These are phyloP conservation scores for Eutrema japonicum DNA, from an alignment of 345 rosid species.

Conservation along the genomic window DNA sequence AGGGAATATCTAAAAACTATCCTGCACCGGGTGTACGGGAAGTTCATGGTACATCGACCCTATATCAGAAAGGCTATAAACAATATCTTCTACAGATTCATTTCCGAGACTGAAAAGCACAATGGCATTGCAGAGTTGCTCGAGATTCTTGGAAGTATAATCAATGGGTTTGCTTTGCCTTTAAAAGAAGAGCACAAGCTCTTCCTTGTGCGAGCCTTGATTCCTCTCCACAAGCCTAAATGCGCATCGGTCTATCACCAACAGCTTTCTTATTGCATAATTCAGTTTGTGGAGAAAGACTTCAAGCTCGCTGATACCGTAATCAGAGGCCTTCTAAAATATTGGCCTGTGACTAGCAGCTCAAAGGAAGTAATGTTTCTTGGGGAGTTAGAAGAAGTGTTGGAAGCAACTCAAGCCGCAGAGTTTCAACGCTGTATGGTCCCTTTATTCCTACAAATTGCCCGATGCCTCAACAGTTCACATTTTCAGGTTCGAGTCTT, in stretches of 20 bases:
- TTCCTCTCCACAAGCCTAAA: constrained; percentile 88
- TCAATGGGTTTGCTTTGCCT: constrained; percentile 86
- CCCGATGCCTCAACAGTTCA: constrained; percentile 76
- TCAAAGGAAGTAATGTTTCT: constrained; percentile 90
- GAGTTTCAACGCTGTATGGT: constrained; percentile 94
- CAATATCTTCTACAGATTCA: constrained; percentile 76
- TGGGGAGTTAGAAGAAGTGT: constrained; percentile 84
- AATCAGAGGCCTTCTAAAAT: constrained; percentile 73
- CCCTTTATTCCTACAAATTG: constrained; percentile 67
- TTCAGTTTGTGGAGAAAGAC: constrained; percentile 89
- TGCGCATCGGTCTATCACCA: constrained; percentile 75
- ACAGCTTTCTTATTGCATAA: constrained; percentile 81
- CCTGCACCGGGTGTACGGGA: constrained; percentile 80
- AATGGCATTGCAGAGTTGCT: constrained; percentile 80
- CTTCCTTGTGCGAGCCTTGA: constrained; percentile 78
- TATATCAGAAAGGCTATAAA: constrained; percentile 83
- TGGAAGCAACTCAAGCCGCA: constrained; percentile 83
- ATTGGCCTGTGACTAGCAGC: constrained; percentile 90
- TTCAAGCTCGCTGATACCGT: constrained; percentile 85
- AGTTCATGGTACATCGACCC: constrained; percentile 92
- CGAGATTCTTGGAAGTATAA: constrained; percentile 89
- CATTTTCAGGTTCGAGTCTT: constrained; percentile 72
- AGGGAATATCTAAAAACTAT: constrained; percentile 80
- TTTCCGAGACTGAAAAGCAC: constrained; percentile 84
- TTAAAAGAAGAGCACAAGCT: constrained; percentile 91